Evolutionary conservation across 2,329 filamentous ascomycete genomes (phyloP).

Genomic region (Coccinonectria pachysandricola): DNA sequence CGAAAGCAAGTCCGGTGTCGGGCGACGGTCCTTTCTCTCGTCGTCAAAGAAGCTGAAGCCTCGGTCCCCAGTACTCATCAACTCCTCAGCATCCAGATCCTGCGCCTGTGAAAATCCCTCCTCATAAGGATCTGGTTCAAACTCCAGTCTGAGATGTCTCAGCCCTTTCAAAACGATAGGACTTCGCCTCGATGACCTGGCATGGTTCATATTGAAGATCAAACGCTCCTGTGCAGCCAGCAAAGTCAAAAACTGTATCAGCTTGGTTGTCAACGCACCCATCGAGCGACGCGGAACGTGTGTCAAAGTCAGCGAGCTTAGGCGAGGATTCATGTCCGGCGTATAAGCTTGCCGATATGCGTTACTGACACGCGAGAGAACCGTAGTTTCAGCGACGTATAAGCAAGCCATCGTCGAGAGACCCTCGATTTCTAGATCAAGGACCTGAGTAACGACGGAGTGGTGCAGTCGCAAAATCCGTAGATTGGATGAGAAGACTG

Average conservation of each 20-base stretch:
- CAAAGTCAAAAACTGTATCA: constrained; percentile 37
- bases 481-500: constrained; percentile 43
- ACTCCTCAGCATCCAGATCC: constrained; percentile 30
- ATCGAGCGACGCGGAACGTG: constrained; percentile 42
- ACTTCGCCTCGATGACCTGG: constrained; percentile 23
- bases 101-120: constrained; percentile 23
- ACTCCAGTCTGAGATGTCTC: constrained; percentile 43
- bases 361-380: constrained; percentile 32
- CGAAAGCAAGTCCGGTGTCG: constrained; percentile 4
- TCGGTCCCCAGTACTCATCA: constrained; percentile 29
- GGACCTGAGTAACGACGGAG: constrained; percentile 46
- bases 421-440: constrained; percentile 30
- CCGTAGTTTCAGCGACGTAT: constrained; percentile 34
- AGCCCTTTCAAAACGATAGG: constrained; percentile 39
- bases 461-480: constrained; percentile 46
- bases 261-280: constrained; percentile 37
- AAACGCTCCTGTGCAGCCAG: constrained; percentile 38
- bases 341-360: constrained; percentile 38
- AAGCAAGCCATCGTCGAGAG: constrained; percentile 26
- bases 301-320: constrained; percentile 43
- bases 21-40: constrained; percentile 2
- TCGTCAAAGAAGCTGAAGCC: constrained; percentile 37
- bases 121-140: constrained; percentile 34
- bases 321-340: constrained; percentile 47
- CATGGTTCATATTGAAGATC: constrained; percentile 24